phyloP scores from a whole-genome alignment of 78 protist species.

The Neovahlkampfia damariscottae region DNA sequence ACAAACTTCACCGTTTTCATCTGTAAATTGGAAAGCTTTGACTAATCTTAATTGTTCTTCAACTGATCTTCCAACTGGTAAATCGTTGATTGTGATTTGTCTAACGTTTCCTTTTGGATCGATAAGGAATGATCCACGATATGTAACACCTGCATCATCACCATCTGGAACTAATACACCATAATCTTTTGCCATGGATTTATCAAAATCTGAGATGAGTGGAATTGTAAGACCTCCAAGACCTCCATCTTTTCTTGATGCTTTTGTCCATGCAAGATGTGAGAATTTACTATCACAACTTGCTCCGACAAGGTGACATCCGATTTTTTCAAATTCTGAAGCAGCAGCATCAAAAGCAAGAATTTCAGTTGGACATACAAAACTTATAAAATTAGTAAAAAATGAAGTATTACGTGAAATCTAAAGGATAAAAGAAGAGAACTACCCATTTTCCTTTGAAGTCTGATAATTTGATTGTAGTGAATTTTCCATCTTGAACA shows the following conservation, averaged over 20 bases:
- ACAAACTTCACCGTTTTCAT: constrained; percentile 66
- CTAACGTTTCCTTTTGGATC: constrained; percentile 55
- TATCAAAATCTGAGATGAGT: constrained; percentile 65
- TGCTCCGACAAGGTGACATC: constrained; percentile 56
- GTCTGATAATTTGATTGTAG: constrained; percentile 7
- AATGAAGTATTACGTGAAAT: too few species aligned
- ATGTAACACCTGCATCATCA: constrained; percentile 50
- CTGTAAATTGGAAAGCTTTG: constrained; percentile 59
- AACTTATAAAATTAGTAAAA: too few species aligned
- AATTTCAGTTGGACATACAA: constrained; percentile 94
- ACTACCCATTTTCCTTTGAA: constrained; percentile 41
- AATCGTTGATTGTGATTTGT: constrained; percentile 65
- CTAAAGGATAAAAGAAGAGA: constrained; percentile 48
- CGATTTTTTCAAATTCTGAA: constrained; percentile 58
- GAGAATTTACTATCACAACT: constrained; percentile 69
- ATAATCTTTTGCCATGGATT: constrained; percentile 64
- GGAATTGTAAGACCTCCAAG: constrained; percentile 82
- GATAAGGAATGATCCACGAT: constrained; percentile 73
- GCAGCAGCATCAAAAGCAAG: constrained; percentile 71
- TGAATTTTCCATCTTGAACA: constrained; percentile 37
- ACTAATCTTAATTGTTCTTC: constrained; percentile 71
- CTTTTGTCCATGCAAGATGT: constrained; percentile 86
- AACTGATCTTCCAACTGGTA: constrained; percentile 73
- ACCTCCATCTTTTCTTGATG: constrained; percentile 87
- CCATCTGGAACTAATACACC: constrained; percentile 68